phyloP scores from a whole-genome alignment of 78 protist species.

The Dictyostelium capitatum region DNA sequence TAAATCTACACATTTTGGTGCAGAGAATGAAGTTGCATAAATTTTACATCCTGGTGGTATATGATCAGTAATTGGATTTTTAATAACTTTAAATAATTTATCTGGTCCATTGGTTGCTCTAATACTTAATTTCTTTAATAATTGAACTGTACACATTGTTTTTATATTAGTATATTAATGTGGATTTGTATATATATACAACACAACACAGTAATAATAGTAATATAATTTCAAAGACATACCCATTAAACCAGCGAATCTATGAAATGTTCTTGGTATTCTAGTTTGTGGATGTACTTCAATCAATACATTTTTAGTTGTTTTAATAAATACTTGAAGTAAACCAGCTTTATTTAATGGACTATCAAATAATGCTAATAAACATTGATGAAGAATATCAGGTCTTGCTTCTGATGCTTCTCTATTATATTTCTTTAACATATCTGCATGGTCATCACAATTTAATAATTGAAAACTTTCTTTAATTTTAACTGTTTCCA shows the following conservation, averaged over 20 bases:
- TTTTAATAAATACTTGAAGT: constrained; percentile 95
- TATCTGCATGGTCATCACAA: constrained; percentile 93
- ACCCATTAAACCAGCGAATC: constrained; percentile 98
- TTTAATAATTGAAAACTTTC: constrained; percentile 93
- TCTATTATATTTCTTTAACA: constrained; percentile 85
- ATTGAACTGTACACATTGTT: constrained; percentile 92
- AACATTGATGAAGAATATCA: constrained; percentile 98
- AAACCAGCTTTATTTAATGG: constrained; percentile 99
- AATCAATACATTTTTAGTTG: constrained; percentile 77
- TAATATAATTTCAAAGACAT: constrained; percentile 5
- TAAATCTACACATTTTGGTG: constrained; percentile 80
- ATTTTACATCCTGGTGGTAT: constrained; percentile 82
- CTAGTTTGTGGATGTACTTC: constrained; percentile 94
- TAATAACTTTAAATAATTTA: constrained; percentile 95
- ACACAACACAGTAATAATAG: too few relatives aligned
- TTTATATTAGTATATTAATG: neutral
- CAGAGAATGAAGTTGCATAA: constrained; percentile 64
- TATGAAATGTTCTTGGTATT: constrained; percentile 97
- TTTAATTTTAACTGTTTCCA: constrained; percentile 93
- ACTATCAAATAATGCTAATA: constrained; percentile 96
- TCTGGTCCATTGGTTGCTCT: constrained; percentile 94
- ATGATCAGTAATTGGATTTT: constrained; percentile 97
- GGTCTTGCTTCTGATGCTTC: constrained; percentile 96
- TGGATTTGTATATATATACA: neutral
- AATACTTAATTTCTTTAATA: constrained; percentile 96